A percentile compares a stretch with the other conserved stretches of the same genome.
These are phyloP conservation scores for Neolentinus lepideus DNA, from an alignment of 1,284 basidiomycete genomes.

Conservation along the genomic window DNA sequence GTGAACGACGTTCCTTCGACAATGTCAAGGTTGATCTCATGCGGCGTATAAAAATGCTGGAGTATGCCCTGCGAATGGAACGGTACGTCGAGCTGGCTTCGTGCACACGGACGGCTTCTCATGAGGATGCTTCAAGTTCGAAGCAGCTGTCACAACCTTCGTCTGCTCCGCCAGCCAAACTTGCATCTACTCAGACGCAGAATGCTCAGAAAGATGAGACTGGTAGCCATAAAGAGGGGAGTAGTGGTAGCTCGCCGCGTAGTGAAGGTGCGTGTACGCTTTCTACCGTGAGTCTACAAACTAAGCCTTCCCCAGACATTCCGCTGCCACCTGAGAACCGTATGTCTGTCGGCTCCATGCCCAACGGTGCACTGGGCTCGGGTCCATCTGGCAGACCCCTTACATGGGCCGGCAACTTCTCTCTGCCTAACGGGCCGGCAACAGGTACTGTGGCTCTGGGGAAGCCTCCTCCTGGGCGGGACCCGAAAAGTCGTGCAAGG, in stretches of 20 bases:
- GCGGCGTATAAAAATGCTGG: constrained; percentile 98
- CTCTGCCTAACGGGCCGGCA: constrained; percentile 32
- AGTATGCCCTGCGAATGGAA: constrained; percentile 92
- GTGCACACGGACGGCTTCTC: constrained; percentile 10
- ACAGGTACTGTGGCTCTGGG: constrained; percentile 40
- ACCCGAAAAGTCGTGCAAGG: constrained; percentile 90
- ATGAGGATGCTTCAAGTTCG: constrained; percentile 42
- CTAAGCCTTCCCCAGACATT: constrained; percentile 41
- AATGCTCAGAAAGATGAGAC: constrained; percentile 58
- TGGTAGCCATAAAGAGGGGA: constrained; percentile 65
- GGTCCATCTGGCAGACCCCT: constrained; percentile 38
- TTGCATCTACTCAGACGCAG: constrained; percentile 50
- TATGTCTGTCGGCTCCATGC: constrained; percentile 23
- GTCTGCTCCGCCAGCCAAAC: constrained; percentile 51
- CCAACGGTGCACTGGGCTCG: constrained; percentile 43
- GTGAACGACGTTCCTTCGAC: constrained; percentile 93
- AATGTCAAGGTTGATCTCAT: constrained; percentile 95
- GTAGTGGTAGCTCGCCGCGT: constrained; percentile 70
- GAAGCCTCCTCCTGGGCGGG: constrained; percentile 72
- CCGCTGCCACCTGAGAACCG: constrained; percentile 65
- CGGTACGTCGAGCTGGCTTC: constrained; percentile 51
- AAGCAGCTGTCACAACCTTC: constrained; percentile 64
- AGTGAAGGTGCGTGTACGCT: constrained; percentile 56
- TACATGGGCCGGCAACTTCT: constrained; percentile 43
- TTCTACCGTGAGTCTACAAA: neutral